Base-by-base conservation (phyloP, 2,329 filamentous ascomycete genomes). In the Cytospora paraplurivora region DNA sequence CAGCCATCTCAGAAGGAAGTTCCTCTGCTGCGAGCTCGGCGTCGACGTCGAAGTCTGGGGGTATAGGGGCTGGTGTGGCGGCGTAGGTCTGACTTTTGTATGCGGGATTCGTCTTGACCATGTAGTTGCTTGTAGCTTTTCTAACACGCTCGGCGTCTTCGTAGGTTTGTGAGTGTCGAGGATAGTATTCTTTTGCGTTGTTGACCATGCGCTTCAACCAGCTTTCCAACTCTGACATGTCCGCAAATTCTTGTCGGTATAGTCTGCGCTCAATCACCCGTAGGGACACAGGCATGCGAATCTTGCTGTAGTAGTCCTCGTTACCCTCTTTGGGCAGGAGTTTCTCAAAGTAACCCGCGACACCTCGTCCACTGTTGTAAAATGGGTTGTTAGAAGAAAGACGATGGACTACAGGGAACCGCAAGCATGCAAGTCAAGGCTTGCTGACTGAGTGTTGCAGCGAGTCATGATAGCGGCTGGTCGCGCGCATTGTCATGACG, bases 121-220 rank as follows among this genome's bases (percentile, higher is more conserved):
- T 96, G 74, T 88, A 92, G 71, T 93, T 94, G 74, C 90, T 93
- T 49, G 94, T 82, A 3, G 92, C 88, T 77, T 96, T 97, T 54
- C 93, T 85, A 53, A 97, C 85, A 56, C 92, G 87, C 76, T 97
- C 93, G 10, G 93, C 92, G 77, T 97, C 92, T 51, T 92, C 89
- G 72, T 89, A 94, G 44, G 90, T 82, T 63, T 86, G 78, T 0
- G 91, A 92, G 51, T 83, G 84, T 69, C 89, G 89, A 65, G 88
- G 82, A 71, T 94, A 94, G 77, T 87, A 95, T 60, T 92, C 88
- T 75, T 96, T 96, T 41, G 91, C 91, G 72, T 96, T 97, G 68
- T 87, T 84, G 62, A 96, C 89, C 83, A 97, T 90, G 67, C 92
- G 88, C 79, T 95, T 96, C 72, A 94, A 85, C 73, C 93, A 93